These are phyloP conservation scores for Corylus americana DNA, from an alignment of 306 rosid genomes.

Conservation along the genomic window DNA sequence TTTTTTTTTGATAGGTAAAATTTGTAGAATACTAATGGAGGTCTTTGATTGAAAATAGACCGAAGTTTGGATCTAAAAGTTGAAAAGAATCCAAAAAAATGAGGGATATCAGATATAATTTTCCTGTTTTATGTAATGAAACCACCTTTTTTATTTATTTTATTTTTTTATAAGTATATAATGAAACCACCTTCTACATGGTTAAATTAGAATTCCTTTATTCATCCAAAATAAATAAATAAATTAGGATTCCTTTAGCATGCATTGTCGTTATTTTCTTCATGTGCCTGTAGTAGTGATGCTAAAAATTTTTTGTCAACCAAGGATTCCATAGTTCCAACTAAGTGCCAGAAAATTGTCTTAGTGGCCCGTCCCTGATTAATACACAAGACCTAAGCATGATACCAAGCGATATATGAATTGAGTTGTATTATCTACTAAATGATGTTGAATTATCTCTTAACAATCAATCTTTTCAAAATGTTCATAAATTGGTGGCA, in stretches of 20 bases:
- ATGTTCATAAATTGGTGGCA: slow-evolving; percentile 10
- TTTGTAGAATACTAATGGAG: too few species aligned
- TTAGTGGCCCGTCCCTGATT: not conserved
- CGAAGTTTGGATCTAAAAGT: too few species aligned
- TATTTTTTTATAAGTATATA: not conserved
- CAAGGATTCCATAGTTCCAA: not conserved
- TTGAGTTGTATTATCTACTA: not conserved
- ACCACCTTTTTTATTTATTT: not conserved
- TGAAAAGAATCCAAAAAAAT: too few species aligned
- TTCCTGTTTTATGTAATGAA: not conserved
- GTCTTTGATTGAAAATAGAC: too few species aligned
- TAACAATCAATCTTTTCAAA: not conserved
- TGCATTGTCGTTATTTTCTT: not conserved
- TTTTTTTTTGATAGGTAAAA: too few species aligned
- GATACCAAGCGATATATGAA: not conserved
- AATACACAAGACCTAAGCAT: not conserved
- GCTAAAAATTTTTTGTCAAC: not conserved
- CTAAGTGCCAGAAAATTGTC: not conserved
- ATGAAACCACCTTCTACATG: not conserved
- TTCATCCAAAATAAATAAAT: not conserved
- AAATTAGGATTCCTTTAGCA: not conserved
- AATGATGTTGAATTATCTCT: not conserved
- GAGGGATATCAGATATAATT: too few species aligned
- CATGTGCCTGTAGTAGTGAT: not conserved
- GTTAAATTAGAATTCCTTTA: not conserved